Conservation (phyloP, 1,139 yeast genomes). For the Fermentozyma sake region DNA sequence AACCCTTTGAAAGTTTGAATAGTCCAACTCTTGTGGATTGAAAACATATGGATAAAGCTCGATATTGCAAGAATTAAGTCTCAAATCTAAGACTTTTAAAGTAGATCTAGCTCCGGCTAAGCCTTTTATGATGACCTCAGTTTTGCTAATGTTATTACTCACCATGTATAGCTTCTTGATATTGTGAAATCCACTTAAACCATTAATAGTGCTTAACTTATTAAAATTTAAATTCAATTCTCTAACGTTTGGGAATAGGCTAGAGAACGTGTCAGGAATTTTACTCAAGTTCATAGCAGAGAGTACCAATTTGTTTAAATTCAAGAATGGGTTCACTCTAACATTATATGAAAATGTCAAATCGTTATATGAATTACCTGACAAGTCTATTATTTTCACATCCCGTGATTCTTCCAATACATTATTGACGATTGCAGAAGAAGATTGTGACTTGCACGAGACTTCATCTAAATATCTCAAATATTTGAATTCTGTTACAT, state of each 20-base stretch:
- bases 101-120: slow-evolving; percentile 26
- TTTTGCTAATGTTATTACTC: slow-evolving; percentile 38
- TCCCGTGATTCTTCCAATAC: slow-evolving; percentile 18
- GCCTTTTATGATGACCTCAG: slow-evolving; percentile 31
- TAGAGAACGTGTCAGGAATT: slow-evolving; percentile 33
- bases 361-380: slow-evolving; percentile 28
- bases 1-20: slow-evolving; percentile 11
- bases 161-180: slow-evolving; percentile 40
- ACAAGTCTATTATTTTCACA: slow-evolving; percentile 30
- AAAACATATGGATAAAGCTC: slow-evolving; percentile 52
- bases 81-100: slow-evolving; percentile 40
- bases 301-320: slow-evolving; percentile 35
- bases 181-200: slow-evolving; percentile 25
- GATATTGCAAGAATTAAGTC: slow-evolving; percentile 48
- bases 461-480: slow-evolving; percentile 38
- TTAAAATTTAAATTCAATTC: slow-evolving; percentile 52
- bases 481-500: slow-evolving; percentile 22
- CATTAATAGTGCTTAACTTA: slow-evolving; percentile 26
- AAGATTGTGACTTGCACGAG: slow-evolving; percentile 36
- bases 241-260: slow-evolving; percentile 42
- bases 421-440: slow-evolving; percentile 14
- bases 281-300: slow-evolving; percentile 40
- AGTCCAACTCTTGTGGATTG: slow-evolving; percentile 40
- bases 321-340: slow-evolving; percentile 23
- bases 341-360: slow-evolving; percentile 5